Base-by-base conservation (phyloP, 441 rosid species). In the Arabidopsis hybrid region DNA sequence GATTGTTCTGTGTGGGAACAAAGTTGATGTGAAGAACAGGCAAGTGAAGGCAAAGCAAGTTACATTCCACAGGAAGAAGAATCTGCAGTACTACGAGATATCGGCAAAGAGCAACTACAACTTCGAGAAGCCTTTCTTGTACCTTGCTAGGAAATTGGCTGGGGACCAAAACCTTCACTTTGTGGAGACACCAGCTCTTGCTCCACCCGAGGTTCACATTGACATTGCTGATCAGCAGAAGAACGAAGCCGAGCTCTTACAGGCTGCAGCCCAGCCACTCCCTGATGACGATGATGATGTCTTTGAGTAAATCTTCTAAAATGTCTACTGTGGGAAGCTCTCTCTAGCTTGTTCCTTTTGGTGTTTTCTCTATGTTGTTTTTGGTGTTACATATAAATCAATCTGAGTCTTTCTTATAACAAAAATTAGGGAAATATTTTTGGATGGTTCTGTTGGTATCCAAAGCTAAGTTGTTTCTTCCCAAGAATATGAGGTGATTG, bases 31-130 rank as follows among this genome's bases (percentile, higher is more conserved):
- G 55, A 90, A 91, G 88, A 93, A 93, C 82, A 85, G 84, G 87
- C 98, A 91, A 81, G 98, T 93, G 36, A 91, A 93, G 83, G 96
- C 98, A 10, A 93, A 91, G 86, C 97, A 87, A 80, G 97, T 91
- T 3, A 90, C 94, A 0, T 90, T 91, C 86, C 96, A 88, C 83
- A 82, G 95, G 78, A 90, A 90, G 82, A 90, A 91, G 89, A 93
- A 93, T 73, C 81, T 89, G 57, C 90, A 88, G 79, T 88, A 89
- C 73, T 89, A 91, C 52, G 94, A 93, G 76, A 89, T 89, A 5
- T 93, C 97, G 7, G 96, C 96, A 8, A 93, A 87, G 89, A 93
- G 94, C 81, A 93, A 91, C 75, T 88, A 88, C 86, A 88, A 88
- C 49, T 93, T 91, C 14, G 96, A 93, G 91, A 93, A 93, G 83